phyloP scores from a whole-genome alignment of 2,329 filamentous ascomycete genomes.

The Dothideomycetes sp. region DNA sequence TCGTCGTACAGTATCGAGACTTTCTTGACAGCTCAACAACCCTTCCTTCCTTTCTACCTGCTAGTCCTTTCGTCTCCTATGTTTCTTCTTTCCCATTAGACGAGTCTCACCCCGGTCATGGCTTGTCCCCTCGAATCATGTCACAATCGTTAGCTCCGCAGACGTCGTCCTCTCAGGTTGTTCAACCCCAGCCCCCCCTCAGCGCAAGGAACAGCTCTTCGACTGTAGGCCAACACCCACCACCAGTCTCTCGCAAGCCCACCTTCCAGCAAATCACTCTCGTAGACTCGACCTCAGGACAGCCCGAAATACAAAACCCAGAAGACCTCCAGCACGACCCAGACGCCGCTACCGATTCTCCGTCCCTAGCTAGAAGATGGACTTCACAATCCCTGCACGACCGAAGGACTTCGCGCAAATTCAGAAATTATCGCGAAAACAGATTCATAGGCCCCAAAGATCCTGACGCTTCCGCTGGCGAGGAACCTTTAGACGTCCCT shows the following conservation, averaged over 20 bases:
- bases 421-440: slow-evolving; percentile 18
- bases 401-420: slow-evolving; percentile 15
- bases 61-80: too few relatives aligned
- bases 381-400: slow-evolving; percentile 14
- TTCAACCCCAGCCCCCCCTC: neutral
- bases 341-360: slow-evolving; percentile 24
- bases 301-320: slow-evolving; percentile 6
- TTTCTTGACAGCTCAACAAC: neutral
- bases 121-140: neutral
- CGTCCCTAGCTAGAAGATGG: slow-evolving; percentile 20
- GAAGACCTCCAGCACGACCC: slow-evolving; percentile 24
- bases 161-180: too few relatives aligned
- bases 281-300: slow-evolving; percentile 43
- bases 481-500: slow-evolving; percentile 14
- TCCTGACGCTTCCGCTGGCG: slow-evolving; percentile 14
- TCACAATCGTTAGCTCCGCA: too few relatives aligned
- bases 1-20: neutral
- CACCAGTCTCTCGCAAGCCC: slow-evolving; percentile 29
- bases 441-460: slow-evolving; percentile 16
- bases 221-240: neutral
- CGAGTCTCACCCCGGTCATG: neutral
- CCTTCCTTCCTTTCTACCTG: neutral
- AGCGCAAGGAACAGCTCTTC: slow-evolving; percentile 4
- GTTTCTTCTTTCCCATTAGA: too few relatives aligned
- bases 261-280: slow-evolving; percentile 61